A percentile compares a stretch with the other conserved stretches of the same genome.
Evolutionary conservation across 345 rosid genomes (phyloP).

Genomic region (Eucalyptus regnans): DNA sequence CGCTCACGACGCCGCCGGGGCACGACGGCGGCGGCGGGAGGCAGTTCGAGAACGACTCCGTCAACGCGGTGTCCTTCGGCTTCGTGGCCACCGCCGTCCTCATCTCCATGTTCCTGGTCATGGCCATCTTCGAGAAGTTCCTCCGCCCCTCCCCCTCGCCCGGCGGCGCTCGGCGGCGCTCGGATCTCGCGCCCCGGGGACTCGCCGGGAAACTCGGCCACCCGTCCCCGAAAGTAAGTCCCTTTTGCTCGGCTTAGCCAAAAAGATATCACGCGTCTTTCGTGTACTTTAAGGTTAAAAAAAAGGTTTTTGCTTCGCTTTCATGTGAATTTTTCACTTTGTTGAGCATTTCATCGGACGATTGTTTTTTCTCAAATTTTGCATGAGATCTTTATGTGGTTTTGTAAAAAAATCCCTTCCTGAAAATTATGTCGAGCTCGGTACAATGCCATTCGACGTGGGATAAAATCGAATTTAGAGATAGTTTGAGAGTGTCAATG

Average conservation of each 20-base stretch:
- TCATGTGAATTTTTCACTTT: background rate
- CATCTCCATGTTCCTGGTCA: slow-evolving; percentile 87
- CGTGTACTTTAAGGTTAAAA: background rate
- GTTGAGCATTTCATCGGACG: background rate
- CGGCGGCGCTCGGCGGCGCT: background rate
- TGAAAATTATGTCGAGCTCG: background rate
- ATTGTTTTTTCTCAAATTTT: background rate
- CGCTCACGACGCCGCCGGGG: slow-evolving; percentile 49
- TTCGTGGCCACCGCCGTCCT: slow-evolving; percentile 96
- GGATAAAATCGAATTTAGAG: background rate
- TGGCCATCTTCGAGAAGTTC: slow-evolving; percentile 84
- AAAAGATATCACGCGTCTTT: background rate
- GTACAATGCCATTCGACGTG: background rate
- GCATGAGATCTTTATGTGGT: background rate
- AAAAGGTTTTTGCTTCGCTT: background rate
- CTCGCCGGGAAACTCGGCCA: slow-evolving; percentile 49
- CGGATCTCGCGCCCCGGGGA: slow-evolving; percentile 51
- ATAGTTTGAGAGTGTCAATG: background rate
- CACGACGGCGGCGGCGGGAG: slow-evolving; percentile 17
- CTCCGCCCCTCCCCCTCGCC: slow-evolving; percentile 24
- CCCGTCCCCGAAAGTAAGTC: slow-evolving; percentile 72
- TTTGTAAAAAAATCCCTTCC: background rate
- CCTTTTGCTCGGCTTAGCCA: background rate
- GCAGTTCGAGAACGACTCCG: slow-evolving; percentile 44
- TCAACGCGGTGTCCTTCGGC: slow-evolving; percentile 84